Evolutionary conservation across 352 stramenopile species (phyloP).

Genomic region (Phytopythium chamaehyphon): DNA sequence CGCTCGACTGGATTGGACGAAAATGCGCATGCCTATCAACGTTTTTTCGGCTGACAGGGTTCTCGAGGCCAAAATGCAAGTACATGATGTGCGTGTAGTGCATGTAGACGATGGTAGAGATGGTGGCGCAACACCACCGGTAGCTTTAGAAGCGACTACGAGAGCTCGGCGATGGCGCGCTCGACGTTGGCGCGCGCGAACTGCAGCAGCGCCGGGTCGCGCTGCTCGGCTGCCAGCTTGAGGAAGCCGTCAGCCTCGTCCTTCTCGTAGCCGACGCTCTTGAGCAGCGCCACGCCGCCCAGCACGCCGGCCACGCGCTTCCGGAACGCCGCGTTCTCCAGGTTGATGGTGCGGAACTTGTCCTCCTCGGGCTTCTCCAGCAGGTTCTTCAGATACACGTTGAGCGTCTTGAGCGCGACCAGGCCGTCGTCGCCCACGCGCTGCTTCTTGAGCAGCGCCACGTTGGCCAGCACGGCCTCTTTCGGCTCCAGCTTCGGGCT

Average conservation of each 20-base stretch:
- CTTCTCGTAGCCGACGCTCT: constrained; percentile 88
- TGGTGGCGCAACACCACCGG: no score
- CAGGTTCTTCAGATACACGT: constrained; percentile 87
- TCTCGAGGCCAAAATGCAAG: no score
- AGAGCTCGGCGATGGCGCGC: constrained; percentile 62
- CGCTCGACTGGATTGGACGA: not conserved
- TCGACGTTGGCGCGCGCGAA: constrained; percentile 55
- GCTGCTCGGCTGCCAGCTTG: constrained; percentile 56
- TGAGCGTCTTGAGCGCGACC: constrained; percentile 78
- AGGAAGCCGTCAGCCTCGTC: constrained; percentile 62
- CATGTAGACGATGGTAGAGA: no score
- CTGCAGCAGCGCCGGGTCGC: constrained; percentile 56
- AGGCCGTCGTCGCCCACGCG: constrained; percentile 77
- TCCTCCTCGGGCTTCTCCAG: constrained; percentile 85
- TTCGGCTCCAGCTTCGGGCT: constrained; percentile 46
- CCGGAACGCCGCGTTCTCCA: constrained; percentile 89
- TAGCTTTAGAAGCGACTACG: constrained; percentile 16
- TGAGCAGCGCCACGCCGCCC: constrained; percentile 82
- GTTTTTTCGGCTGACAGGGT: not conserved
- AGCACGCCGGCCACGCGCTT: constrained; percentile 84
- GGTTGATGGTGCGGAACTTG: constrained; percentile 90
- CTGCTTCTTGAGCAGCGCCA: constrained; percentile 85
- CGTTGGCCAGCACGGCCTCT: constrained; percentile 67
- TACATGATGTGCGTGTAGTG: no score
- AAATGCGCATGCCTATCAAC: not conserved